Evolutionary conservation across 768 basidiomycete genomes (phyloP), one percentile per base, ranked within the genome.

Genomic region (Rhodotorula taiwanensis): DNA sequence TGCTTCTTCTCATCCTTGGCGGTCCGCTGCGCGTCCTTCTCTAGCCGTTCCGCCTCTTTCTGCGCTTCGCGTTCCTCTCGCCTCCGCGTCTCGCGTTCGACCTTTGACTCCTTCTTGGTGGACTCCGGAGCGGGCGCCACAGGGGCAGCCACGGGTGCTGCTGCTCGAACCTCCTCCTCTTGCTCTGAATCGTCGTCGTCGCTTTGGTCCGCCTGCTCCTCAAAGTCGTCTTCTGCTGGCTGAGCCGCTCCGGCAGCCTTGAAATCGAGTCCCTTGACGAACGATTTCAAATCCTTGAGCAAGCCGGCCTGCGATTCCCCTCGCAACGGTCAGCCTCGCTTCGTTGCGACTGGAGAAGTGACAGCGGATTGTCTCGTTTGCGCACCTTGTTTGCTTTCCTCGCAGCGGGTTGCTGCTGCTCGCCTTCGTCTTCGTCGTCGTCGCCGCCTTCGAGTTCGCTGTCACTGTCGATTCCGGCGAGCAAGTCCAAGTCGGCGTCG

Each of bases 211-310:
- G 69, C 73, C 20, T 72, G 74, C 7, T 65, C 70, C 16, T 66
- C 70, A 10, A 62, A 69, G 18, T 71, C 73, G 5, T 71, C 68
- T 3, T 70, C 72, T 5, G 60, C 67, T 7, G 66, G 70, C 3
- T 62, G 69, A 10, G 52, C 55, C 1, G 62, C 58, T 5, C 58
- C 66, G 2, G 65, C 72, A 3, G 72, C 71, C 14, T 64, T 62
- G 33, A 74, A 75, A 31, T 75, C 72, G 60, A 71, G 62, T 7
- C 47, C 69, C 58, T 79, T 79, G 52, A 81, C 72, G 69, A 80
- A 81, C 66, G 78, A 79, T 36, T 77, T 79, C 55, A 80, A 77
- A 72, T 81, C 82, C 56, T 78, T 78, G 28, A 78, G 70, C 21
- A 82, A 76, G 21, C 69, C 62, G 58, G 78, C 76, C 82, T 81